Conservation (phyloP, 2,329 filamentous ascomycete genomes). For the Alternaria hordeiaustralica region DNA sequence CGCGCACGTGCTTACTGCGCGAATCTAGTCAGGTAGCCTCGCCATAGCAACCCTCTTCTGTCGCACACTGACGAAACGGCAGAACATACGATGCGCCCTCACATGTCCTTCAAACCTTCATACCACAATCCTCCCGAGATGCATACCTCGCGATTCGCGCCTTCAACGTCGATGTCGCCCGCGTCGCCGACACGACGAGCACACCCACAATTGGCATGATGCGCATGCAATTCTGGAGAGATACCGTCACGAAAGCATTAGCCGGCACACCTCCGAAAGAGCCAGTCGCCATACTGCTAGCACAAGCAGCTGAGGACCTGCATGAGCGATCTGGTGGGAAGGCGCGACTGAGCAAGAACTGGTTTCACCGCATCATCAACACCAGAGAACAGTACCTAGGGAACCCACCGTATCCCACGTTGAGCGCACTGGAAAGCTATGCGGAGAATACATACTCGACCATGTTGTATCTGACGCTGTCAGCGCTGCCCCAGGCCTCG, state of each 20-base stretch:
- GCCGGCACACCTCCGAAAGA: slow-evolving; percentile 82
- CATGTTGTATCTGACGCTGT: slow-evolving; percentile 85
- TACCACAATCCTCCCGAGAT: slow-evolving; percentile 75
- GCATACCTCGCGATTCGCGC: slow-evolving; percentile 90
- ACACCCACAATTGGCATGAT: slow-evolving; percentile 85
- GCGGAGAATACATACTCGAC: slow-evolving; percentile 95
- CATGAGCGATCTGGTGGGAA: slow-evolving; percentile 54
- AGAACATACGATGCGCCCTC: slow-evolving; percentile 91
- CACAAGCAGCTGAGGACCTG: slow-evolving; percentile 70
- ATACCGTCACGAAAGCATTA: slow-evolving; percentile 80
- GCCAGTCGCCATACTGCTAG: slow-evolving; percentile 84
- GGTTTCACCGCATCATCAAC: slow-evolving; percentile 74
- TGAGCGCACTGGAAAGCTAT: slow-evolving; percentile 82
- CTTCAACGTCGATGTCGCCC: slow-evolving; percentile 89
- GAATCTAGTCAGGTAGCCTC: slow-evolving; percentile 60
- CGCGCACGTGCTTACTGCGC: slow-evolving; percentile 65
- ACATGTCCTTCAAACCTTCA: slow-evolving; percentile 83
- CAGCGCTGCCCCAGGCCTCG: slow-evolving; percentile 77
- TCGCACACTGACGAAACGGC: background rate
- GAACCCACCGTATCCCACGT: slow-evolving; percentile 78
- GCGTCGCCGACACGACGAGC: slow-evolving; percentile 87
- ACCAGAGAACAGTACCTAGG: slow-evolving; percentile 83
- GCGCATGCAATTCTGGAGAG: slow-evolving; percentile 95
- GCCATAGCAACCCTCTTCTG: background rate
- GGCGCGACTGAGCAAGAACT: slow-evolving; percentile 60